Conservation (phyloP, 140 eudicot species). For the Ambrosia hybrid region DNA sequence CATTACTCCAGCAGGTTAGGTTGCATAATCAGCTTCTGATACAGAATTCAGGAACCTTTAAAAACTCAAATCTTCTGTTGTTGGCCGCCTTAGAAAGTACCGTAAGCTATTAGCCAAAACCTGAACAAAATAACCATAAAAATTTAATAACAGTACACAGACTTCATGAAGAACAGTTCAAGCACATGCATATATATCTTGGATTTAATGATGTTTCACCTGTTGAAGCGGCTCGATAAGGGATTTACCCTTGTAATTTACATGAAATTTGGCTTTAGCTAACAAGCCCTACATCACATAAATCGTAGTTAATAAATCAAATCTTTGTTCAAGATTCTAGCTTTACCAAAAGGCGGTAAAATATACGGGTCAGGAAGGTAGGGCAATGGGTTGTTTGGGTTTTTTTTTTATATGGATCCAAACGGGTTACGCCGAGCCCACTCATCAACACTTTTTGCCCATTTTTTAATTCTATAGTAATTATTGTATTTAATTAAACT, state of each 20-base stretch:
- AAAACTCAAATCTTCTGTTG: constrained; percentile 84
- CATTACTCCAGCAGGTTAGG: constrained; percentile 5
- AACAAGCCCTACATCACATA: constrained; percentile 61
- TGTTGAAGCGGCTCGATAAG: constrained; percentile 84
- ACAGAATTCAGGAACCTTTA: constrained; percentile 22
- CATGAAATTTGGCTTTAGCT: constrained; percentile 95
- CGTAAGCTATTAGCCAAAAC: constrained; percentile 87
- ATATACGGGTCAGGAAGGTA: neutral
- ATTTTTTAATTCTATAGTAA: no score
- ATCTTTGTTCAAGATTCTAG: constrained; percentile 10
- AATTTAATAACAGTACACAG: neutral
- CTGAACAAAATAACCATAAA: constrained; percentile 29
- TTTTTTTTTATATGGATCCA: no score
- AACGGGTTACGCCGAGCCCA: no score
- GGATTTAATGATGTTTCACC: constrained; percentile 40
- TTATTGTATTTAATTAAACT: no score
- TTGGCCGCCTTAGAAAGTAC: constrained; percentile 82
- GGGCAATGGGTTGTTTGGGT: neutral
- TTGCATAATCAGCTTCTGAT: constrained; percentile 20
- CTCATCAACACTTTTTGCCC: no score
- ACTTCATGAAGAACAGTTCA: neutral
- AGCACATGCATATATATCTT: neutral
- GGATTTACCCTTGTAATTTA: constrained; percentile 77
- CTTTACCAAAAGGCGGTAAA: neutral
- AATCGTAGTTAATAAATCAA: neutral